phyloP scores from a whole-genome alignment of 352 stramenopile species.

The Phytophthora nicotianae region DNA sequence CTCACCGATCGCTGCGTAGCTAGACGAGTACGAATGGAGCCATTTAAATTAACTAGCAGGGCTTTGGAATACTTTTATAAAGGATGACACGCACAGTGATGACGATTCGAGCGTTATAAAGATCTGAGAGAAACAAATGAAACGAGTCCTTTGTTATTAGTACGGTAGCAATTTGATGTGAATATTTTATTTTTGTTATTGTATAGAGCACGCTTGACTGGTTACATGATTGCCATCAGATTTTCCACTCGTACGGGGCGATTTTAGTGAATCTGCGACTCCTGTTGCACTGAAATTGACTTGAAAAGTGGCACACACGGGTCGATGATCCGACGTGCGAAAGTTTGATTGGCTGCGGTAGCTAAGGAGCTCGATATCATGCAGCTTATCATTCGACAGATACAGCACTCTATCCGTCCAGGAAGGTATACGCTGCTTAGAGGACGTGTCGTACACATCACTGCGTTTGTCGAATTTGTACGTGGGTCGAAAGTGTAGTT shows the following conservation, averaged over 20 bases:
- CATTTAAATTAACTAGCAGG: too few relatives aligned
- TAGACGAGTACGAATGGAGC: too few relatives aligned
- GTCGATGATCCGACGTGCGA: constrained; percentile 76
- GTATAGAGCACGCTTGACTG: constrained; percentile 23
- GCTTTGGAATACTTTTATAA: too few relatives aligned
- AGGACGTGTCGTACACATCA: constrained; percentile 93
- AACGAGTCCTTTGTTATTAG: too few relatives aligned
- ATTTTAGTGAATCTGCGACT: constrained; percentile 1
- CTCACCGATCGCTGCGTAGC: too few relatives aligned
- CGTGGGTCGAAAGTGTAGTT: constrained; percentile 92
- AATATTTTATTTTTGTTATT: background rate
- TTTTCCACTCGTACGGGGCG: constrained; percentile 3
- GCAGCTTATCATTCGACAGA: constrained; percentile 54
- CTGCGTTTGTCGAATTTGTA: constrained; percentile 97
- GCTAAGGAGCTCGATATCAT: constrained; percentile 60
- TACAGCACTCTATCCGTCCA: constrained; percentile 97
- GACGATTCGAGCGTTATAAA: too few relatives aligned
- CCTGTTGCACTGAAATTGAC: constrained; percentile 41
- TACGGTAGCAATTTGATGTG: too few relatives aligned
- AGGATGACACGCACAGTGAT: too few relatives aligned
- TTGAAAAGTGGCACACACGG: constrained; percentile 70
- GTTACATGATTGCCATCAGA: constrained; percentile 8
- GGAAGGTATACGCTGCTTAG: constrained; percentile 94
- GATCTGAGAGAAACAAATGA: too few relatives aligned
- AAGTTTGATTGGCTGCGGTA: constrained; percentile 76